Conservation (phyloP, 441 rosid species). For the Arabidopsis lyrata region DNA sequence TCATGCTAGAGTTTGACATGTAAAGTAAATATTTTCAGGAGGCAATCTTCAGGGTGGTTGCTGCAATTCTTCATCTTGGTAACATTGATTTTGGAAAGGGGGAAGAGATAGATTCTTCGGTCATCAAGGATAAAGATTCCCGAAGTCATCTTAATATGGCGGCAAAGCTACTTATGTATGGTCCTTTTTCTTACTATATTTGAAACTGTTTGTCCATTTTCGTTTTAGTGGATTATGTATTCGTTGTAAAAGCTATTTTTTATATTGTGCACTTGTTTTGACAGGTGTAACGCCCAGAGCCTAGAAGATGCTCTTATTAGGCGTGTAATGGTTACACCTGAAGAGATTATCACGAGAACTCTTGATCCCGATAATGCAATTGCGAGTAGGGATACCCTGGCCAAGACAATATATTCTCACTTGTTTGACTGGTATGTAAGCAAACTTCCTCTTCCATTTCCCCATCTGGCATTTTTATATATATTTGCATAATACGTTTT, state of each 20-base stretch:
- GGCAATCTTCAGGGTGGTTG: slow-evolving; percentile 78
- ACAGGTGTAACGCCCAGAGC: slow-evolving; percentile 70
- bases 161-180: slow-evolving; percentile 68
- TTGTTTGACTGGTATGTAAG: slow-evolving; percentile 71
- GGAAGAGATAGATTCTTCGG: slow-evolving; percentile 67
- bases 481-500: slow-evolving; percentile 24
- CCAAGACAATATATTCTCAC: slow-evolving; percentile 77
- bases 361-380: slow-evolving; percentile 73
- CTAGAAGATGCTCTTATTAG: slow-evolving; percentile 79
- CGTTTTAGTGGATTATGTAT: slow-evolving; percentile 11
- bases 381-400: slow-evolving; percentile 77
- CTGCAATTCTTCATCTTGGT: slow-evolving; percentile 81
- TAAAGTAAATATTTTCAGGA: slow-evolving; percentile 55
- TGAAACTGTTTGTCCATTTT: slow-evolving; percentile 24
- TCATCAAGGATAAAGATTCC: slow-evolving; percentile 63
- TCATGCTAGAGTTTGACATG: slow-evolving; percentile 44
- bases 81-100: slow-evolving; percentile 73
- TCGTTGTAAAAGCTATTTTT: slow-evolving; percentile 2
- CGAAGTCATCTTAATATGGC: slow-evolving; percentile 66
- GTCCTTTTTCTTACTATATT: slow-evolving; percentile 30
- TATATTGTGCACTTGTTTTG: slow-evolving; percentile 32
- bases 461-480: background rate
- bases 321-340: slow-evolving; percentile 89
- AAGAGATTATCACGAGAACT: slow-evolving; percentile 72
- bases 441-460: slow-evolving; percentile 30